Conservation (phyloP, 169 alveolate genomes). For the Neospora caninum region DNA sequence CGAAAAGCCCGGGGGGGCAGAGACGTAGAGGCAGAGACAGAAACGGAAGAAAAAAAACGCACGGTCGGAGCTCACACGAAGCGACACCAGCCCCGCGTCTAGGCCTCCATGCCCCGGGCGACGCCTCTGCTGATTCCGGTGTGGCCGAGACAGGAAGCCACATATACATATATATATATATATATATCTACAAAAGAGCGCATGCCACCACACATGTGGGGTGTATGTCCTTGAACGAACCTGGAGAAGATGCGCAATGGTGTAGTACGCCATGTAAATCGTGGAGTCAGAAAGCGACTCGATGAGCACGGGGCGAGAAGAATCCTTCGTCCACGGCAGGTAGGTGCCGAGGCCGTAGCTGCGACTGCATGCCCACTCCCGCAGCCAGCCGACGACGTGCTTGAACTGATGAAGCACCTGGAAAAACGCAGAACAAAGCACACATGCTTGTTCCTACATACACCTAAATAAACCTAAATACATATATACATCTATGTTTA, state of each 20-base stretch:
- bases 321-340: slow-evolving; percentile 93
- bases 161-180: no score
- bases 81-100: no score
- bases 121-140: no score
- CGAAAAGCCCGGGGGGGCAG: background rate
- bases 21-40: background rate
- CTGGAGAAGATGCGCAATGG: slow-evolving; percentile 97
- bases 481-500: background rate
- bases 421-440: slow-evolving; percentile 51
- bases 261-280: slow-evolving; percentile 99
- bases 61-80: background rate
- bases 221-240: slow-evolving; percentile 64
- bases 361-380: slow-evolving; percentile 94
- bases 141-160: no score
- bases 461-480: background rate
- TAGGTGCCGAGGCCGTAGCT: slow-evolving; percentile 98
- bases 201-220: no score
- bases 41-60: background rate
- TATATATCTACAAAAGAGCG: no score
- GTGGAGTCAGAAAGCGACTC: slow-evolving; percentile 99
- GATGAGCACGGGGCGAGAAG: slow-evolving; percentile 87
- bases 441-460: no score
- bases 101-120: no score
- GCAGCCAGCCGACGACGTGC: slow-evolving; percentile 92
- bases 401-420: slow-evolving; percentile 89